A percentile compares a stretch with the other conserved stretches of the same genome.
Evolutionary conservation across 179 eudicot species (phyloP).

Genomic region (Silene coronaria): DNA sequence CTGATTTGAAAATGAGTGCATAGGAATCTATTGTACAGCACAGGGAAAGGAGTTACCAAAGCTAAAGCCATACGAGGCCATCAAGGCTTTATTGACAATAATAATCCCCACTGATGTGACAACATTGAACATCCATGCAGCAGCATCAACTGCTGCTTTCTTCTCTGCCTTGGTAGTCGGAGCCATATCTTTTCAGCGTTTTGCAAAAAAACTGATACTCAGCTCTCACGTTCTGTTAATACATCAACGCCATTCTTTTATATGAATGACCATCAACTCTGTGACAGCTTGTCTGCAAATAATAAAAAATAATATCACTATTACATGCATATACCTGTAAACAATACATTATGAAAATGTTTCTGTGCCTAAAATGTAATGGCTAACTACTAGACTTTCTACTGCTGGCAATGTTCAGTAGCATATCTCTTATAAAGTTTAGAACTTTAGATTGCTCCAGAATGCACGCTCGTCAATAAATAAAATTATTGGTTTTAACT

Average conservation of each 20-base stretch:
- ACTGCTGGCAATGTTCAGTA: too few relatives aligned
- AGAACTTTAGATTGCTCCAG: too few relatives aligned
- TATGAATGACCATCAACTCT: conserved; percentile 19
- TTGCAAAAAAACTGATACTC: conserved; percentile 14
- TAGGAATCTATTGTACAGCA: background rate
- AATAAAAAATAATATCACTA: background rate
- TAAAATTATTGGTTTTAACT: too few relatives aligned
- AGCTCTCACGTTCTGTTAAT: conserved; percentile 9
- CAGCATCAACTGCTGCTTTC: conserved; percentile 33
- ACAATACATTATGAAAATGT: too few relatives aligned
- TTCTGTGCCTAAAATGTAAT: background rate
- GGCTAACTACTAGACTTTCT: too few relatives aligned
- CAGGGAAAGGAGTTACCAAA: conserved; percentile 24
- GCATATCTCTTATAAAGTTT: too few relatives aligned
- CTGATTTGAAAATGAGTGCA: background rate
- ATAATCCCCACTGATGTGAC: conserved; percentile 35
- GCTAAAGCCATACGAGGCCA: conserved; percentile 34
- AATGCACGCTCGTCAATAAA: too few relatives aligned
- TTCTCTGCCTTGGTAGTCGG: conserved; percentile 32
- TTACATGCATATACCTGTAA: background rate
- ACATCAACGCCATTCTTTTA: conserved; percentile 13
- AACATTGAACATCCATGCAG: conserved; percentile 38
- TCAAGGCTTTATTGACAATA: conserved; percentile 33
- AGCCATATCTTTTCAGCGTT: conserved; percentile 25
- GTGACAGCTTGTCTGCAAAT: conserved; percentile 31